Evolutionary conservation across 345 rosid species (phyloP).

Genomic region (Raphanus sativus): DNA sequence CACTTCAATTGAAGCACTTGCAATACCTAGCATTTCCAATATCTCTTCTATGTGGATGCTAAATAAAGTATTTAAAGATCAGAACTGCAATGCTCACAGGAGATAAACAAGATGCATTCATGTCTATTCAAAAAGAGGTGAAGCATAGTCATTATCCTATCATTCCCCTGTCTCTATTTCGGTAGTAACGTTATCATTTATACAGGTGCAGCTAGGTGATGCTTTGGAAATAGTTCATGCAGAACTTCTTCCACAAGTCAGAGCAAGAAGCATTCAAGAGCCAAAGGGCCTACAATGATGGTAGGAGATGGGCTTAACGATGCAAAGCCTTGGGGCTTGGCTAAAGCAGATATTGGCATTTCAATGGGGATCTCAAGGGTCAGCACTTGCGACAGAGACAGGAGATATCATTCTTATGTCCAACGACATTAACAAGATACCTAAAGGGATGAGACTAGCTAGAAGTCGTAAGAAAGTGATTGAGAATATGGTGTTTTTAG

Average conservation of each 20-base stretch:
- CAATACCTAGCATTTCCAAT: conserved; percentile 5
- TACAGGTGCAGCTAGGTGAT: conserved; percentile 47
- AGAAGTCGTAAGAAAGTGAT: conserved; percentile 62
- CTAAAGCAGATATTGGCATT: conserved; percentile 77
- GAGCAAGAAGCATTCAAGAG: too few species aligned
- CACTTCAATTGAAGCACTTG: too few species aligned
- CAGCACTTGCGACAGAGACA: conserved; percentile 80
- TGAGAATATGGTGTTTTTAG: conserved; percentile 72
- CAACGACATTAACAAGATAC: conserved; percentile 68
- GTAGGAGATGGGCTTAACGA: conserved; percentile 88
- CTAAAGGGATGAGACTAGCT: conserved; percentile 58
- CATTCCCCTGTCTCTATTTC: background rate
- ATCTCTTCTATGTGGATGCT: background rate
- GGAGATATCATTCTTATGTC: conserved; percentile 80
- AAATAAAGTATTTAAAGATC: conserved; percentile 41
- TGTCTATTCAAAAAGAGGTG: conserved; percentile 70
- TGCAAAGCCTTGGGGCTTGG: conserved; percentile 64
- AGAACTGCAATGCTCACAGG: conserved; percentile 59
- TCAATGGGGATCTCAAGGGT: conserved; percentile 83
- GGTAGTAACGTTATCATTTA: background rate
- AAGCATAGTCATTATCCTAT: background rate
- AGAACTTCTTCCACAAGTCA: conserved; percentile 24
- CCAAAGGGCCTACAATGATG: conserved; percentile 43
- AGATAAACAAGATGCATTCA: conserved; percentile 43
- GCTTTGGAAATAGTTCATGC: conserved; percentile 53